Base-by-base conservation (phyloP, 1,139 yeast genomes). In the Hyphopichia wangnamkhiaoensis region DNA sequence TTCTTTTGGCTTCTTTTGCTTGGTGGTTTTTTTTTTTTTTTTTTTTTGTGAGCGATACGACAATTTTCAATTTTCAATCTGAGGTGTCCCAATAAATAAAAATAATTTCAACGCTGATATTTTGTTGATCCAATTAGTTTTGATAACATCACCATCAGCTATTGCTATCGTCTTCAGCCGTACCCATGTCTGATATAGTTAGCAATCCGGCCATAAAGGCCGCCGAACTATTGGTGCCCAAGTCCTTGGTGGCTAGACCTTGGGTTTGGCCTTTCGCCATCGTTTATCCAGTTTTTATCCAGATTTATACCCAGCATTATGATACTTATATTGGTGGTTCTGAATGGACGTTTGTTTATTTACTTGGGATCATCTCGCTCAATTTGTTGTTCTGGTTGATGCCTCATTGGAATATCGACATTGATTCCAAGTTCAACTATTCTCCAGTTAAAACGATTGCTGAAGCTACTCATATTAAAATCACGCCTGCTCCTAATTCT, bases 331-430 rank as follows among this genome's bases (percentile, higher is more conserved):
- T 93, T 52, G 84, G 76, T 38, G 96, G 96, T 25, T 67, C 75
- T 37, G 90, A 84, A 64, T 82, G 89, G 89, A 93, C 98, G 0
- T 89, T 88, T 62, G 95, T 93, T 28, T 91, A 81, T 54, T 68
- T 89, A 34, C 85, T 95, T 42, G 63, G 89, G 7, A 74, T 91
- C 40, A 63, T 84, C 24, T 81, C 96, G 6, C 46, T 85, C 41
- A 94, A 93, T 58, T 68, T 83, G 43, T 70, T 93, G 59, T 68
- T 93, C 42, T 79, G 93, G 84, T 77, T 93, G 60, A 80, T 90
- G 80, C 97, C 98, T n/a, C 86, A 86, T 57, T 93, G 99, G 99
- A 89, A 84, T 58, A 78, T 90, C 42, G 75, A 79, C 40, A 67
- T 93, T 44, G 78, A 80, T 46, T 77, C 88, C 27, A 62, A 62